Percentiles rank a stretch among this genome's conserved stretches.
phyloP scores from a whole-genome alignment of 495 filamentous ascomycete genomes.

The Darksidea phi region DNA sequence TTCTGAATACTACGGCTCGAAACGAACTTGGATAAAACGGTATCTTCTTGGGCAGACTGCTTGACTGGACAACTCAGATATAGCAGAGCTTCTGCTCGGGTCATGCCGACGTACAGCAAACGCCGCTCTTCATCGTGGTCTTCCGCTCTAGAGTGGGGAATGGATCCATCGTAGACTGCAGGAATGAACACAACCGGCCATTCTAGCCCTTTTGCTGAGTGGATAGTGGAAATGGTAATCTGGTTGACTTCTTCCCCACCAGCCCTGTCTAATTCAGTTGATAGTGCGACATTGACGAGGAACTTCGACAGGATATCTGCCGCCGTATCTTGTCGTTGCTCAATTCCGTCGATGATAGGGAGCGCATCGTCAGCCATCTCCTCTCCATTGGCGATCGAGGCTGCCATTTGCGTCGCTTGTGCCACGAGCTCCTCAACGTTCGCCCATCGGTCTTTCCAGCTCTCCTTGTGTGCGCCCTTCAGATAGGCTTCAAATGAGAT shows the following conservation, averaged over 20 bases:
- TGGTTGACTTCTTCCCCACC: constrained; percentile 60
- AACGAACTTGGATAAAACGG: constrained; percentile 64
- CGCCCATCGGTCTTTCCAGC: constrained; percentile 75
- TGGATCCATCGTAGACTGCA: constrained; percentile 84
- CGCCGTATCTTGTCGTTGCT: constrained; percentile 61
- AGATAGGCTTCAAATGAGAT: constrained; percentile 73
- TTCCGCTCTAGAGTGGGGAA: constrained; percentile 90
- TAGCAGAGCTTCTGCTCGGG: constrained; percentile 83
- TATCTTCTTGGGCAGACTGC: constrained; percentile 62
- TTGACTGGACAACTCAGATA: constrained; percentile 81
- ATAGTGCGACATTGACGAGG: constrained; percentile 83
- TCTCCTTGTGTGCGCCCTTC: constrained; percentile 66
- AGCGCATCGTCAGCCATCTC: constrained; percentile 63
- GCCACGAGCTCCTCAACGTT: constrained; percentile 86
- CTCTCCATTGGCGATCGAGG: constrained; percentile 44
- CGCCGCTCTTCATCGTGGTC: constrained; percentile 87
- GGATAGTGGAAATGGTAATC: constrained; percentile 93
- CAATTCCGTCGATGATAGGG: constrained; percentile 72
- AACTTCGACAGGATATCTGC: constrained; percentile 75
- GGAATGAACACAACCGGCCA: constrained; percentile 98
- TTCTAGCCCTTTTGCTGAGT: constrained; percentile 94
- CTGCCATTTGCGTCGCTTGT: constrained; percentile 68
- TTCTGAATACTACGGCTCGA: constrained; percentile 48
- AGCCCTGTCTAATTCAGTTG: constrained; percentile 66
- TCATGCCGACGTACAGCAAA: constrained; percentile 97